Evolutionary conservation across 768 basidiomycete genomes (phyloP).

Genomic region (Tricholoma bakamatsutake): DNA sequence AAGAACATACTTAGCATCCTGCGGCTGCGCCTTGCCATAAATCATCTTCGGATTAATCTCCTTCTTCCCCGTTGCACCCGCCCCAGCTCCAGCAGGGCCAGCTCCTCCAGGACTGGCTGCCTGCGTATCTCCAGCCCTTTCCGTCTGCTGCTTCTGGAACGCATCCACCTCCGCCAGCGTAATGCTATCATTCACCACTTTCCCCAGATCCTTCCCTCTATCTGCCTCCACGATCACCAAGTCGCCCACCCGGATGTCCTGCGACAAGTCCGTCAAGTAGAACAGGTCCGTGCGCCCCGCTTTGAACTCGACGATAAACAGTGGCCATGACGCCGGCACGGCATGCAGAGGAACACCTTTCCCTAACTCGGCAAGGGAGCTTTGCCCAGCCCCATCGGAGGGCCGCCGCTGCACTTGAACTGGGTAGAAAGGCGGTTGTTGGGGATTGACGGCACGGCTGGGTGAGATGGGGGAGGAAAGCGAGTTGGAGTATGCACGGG

Average conservation of each 20-base stretch:
- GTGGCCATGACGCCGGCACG: conserved; percentile 79
- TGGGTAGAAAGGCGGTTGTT: conserved; percentile 40
- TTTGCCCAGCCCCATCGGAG: conserved; percentile 31
- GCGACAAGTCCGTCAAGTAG: conserved; percentile 68
- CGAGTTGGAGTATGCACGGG: conserved; percentile 34
- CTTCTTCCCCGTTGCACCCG: conserved; percentile 51
- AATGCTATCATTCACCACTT: conserved; percentile 87
- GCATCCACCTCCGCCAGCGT: conserved; percentile 86
- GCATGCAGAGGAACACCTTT: conserved; percentile 83
- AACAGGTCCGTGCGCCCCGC: conserved; percentile 94
- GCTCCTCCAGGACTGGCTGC: conserved; percentile 27
- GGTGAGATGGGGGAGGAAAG: conserved; percentile 58
- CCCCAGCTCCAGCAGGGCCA: conserved; percentile 14
- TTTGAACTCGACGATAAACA: conserved; percentile 97
- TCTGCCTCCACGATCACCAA: conserved; percentile 97
- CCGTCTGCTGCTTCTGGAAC: conserved; percentile 78
- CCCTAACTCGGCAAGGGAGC: conserved; percentile 58
- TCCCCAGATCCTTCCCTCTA: conserved; percentile 88
- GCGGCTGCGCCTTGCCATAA: conserved; percentile 77
- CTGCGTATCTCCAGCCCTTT: conserved; percentile 35
- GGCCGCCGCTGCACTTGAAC: conserved; percentile 36
- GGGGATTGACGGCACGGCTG: conserved; percentile 34
- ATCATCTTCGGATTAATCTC: conserved; percentile 98
- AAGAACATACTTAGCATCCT: conserved; percentile 66
- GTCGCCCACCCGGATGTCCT: conserved; percentile 74